Base-by-base conservation (phyloP, 2,329 filamentous ascomycete genomes). In the Ilyonectria robusta region DNA sequence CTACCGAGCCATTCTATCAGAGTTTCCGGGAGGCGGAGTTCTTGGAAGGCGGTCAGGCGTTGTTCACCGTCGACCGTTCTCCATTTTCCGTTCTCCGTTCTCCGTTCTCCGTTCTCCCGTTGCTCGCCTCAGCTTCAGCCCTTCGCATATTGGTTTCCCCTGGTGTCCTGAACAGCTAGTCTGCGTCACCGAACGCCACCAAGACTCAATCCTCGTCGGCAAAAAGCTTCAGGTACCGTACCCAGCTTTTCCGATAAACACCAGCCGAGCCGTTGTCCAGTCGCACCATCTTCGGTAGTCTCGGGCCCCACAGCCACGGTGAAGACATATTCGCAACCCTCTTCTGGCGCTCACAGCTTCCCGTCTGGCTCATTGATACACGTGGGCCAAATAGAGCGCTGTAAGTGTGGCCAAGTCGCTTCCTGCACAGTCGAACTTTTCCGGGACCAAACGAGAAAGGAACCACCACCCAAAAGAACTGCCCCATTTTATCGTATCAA, bases 401-500 rank as follows among this genome's bases (percentile, higher is more conserved):
- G 44, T 47, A 33, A 57, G 35, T 61, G 44, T 35, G 33, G 37
- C 11, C 31, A 23, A 8, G 33, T 31, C 31, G 35, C 31, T n/a
- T 53, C 33, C 37, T 40, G 15, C 26, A 19, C 53, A 47, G 11
- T 29, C 54, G 21, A 17, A n/a, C 23, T 33, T 37, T 58, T n/a
- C n/a, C 33, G 40, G 51, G 15, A 48, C 33, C 48, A 55, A 56
- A 35, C 44, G 23, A 23, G 44, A 29, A 56, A 23, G 35, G 51
- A 40, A 47, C 55, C 55, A 47, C 55, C 55, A 29, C 50, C 57
- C 33, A 31, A 37, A 40, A 44, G 57, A 46, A 17, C 11, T 53
- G 50, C 42, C 57, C 56, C 56, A 19, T 56, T 62, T 53, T 42
- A 58, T 62, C 58, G 63, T 61, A 58, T 62, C 58, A 57, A 60